These are phyloP conservation scores for Ceraceosorus bombacis DNA, from an alignment of 1,284 basidiomycete genomes.

Conservation along the genomic window DNA sequence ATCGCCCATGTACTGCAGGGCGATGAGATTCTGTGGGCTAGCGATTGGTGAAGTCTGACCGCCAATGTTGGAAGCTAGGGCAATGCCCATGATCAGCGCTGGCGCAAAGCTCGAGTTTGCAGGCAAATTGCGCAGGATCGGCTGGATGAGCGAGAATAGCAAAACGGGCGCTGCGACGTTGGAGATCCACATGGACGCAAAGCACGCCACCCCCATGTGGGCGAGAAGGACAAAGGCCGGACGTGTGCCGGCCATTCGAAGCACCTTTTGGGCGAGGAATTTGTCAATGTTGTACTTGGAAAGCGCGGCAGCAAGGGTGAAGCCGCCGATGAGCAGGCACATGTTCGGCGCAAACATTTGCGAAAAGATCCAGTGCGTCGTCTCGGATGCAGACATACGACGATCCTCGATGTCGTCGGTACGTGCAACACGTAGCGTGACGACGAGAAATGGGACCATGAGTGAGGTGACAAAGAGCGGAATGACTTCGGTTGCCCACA, in stretches of 20 bases:
- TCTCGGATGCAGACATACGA: slow-evolving; percentile 61
- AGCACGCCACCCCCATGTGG: slow-evolving; percentile 94
- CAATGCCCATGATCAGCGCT: slow-evolving; percentile 88
- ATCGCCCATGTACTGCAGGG: slow-evolving; percentile 71
- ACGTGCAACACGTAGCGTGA: slow-evolving; percentile 74
- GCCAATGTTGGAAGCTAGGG: slow-evolving; percentile 95
- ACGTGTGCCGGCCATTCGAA: slow-evolving; percentile 78
- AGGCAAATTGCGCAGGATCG: slow-evolving; percentile 84
- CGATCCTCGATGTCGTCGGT: slow-evolving; percentile 56
- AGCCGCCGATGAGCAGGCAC: slow-evolving; percentile 71
- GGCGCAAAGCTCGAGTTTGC: slow-evolving; percentile 79
- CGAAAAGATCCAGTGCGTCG: slow-evolving; percentile 68
- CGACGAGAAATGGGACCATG: slow-evolving; percentile 79
- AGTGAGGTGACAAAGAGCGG: slow-evolving; percentile 93
- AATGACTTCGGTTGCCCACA: slow-evolving; percentile 97
- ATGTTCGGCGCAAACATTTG: slow-evolving; percentile 74
- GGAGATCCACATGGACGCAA: slow-evolving; percentile 99
- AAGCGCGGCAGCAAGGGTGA: slow-evolving; percentile 92
- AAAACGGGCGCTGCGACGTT: slow-evolving; percentile 96
- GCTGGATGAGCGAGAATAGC: slow-evolving; percentile 95
- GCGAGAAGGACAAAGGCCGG: slow-evolving; percentile 81
- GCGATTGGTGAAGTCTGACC: slow-evolving; percentile 85
- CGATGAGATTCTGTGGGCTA: slow-evolving; percentile 95
- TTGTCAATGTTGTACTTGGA: slow-evolving; percentile 97
- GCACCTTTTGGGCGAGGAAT: slow-evolving; percentile 74